Conservation (phyloP, 352 stramenopile genomes). For the Phytophthora litchii region DNA sequence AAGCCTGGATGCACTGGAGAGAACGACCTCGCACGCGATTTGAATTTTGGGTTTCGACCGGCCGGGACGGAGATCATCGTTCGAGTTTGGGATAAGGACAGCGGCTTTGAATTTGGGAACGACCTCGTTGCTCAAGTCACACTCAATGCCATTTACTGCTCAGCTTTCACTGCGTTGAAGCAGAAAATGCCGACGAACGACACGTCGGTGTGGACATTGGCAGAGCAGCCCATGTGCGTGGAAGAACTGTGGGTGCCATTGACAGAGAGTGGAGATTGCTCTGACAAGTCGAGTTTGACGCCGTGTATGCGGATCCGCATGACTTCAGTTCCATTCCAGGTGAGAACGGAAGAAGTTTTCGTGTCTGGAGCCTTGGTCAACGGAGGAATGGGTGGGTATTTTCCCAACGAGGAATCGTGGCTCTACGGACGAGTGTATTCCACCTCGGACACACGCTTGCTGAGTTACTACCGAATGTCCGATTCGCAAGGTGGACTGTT, state of each 20-base stretch:
- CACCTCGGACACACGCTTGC: conserved; percentile 61
- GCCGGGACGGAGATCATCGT: conserved; percentile 81
- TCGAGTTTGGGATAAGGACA: conserved; percentile 78
- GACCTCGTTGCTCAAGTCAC: conserved; percentile 79
- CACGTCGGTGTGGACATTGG: conserved; percentile 68
- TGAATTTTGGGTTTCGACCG: conserved; percentile 87
- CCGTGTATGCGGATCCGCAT: conserved; percentile 80
- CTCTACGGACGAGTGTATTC: conserved; percentile 78
- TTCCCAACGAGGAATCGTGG: conserved; percentile 56
- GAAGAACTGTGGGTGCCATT: conserved; percentile 83
- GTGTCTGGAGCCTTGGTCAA: conserved; percentile 51
- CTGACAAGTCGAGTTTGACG: conserved; percentile 15
- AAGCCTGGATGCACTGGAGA: conserved; percentile 47
- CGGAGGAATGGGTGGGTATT: conserved; percentile 80
- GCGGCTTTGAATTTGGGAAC: conserved; percentile 87
- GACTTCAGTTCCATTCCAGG: conserved; percentile 77
- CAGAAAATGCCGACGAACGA: conserved; percentile 57
- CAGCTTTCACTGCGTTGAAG: conserved; percentile 55
- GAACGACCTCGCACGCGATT: conserved; percentile 59
- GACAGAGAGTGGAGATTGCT: conserved; percentile 36
- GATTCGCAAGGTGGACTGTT: conserved; percentile 67
- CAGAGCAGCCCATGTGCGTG: conserved; percentile 69
- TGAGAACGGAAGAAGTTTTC: conserved; percentile 70
- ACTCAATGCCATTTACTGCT: conserved; percentile 85
- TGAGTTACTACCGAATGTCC: conserved; percentile 84